Conservation (phyloP, 306 rosid genomes). For the Lotus japonicus region DNA sequence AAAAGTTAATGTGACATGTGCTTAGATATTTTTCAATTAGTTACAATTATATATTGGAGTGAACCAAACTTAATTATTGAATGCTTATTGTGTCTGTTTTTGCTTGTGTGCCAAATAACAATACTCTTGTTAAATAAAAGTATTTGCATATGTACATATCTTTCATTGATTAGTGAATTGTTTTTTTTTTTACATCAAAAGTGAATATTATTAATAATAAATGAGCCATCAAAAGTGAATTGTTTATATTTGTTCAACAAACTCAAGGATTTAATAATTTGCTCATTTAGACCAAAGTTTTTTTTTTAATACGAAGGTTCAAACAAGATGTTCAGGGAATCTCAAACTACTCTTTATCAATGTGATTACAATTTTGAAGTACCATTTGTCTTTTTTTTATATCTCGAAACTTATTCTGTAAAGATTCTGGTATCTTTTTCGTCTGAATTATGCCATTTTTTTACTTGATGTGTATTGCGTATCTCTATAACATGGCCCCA, state of each 20-base stretch:
- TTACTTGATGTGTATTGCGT: background rate
- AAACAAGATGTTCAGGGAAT: background rate
- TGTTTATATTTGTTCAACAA: background rate
- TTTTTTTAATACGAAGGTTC: background rate
- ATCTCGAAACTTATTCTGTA: background rate
- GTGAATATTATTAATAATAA: too few species aligned
- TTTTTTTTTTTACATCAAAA: too few species aligned
- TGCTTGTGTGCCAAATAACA: too few species aligned
- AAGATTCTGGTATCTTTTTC: conserved; percentile 7
- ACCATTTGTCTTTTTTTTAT: background rate
- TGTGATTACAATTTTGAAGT: background rate
- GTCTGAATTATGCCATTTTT: background rate
- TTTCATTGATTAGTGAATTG: too few species aligned
- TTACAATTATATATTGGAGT: too few species aligned
- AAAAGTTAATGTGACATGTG: too few species aligned
- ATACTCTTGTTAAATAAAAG: too few species aligned
- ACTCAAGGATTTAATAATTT: background rate
- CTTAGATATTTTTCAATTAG: too few species aligned
- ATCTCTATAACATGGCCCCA: conserved; percentile 16
- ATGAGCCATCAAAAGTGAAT: too few species aligned
- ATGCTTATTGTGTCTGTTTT: too few species aligned
- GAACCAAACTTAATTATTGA: too few species aligned
- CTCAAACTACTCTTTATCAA: background rate
- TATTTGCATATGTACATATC: too few species aligned
- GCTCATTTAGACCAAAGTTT: background rate